These are phyloP conservation scores for Dactylellina parvicollis DNA, from an alignment of 2,329 filamentous ascomycete genomes.

Conservation along the genomic window DNA sequence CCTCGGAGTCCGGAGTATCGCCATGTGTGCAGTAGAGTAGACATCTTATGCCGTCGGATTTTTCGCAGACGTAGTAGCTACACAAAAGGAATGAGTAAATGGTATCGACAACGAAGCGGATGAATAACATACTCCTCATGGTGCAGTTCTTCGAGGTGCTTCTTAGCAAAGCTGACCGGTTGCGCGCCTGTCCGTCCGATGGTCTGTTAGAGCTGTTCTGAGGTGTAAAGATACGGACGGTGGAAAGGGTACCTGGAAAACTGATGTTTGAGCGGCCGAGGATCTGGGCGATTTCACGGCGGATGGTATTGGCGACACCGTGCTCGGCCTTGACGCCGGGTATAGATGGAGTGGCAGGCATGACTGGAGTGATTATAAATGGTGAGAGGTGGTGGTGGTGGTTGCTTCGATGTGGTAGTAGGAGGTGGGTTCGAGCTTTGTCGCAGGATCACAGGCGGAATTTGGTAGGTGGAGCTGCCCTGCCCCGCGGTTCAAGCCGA, in stretches of 20 bases:
- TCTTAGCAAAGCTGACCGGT: slow-evolving; percentile 86
- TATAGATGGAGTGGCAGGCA: slow-evolving; percentile 61
- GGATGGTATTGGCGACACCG: slow-evolving; percentile 71
- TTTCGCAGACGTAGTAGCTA: slow-evolving; percentile 96
- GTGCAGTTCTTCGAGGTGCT: slow-evolving; percentile 83
- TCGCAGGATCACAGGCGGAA: too few relatives aligned
- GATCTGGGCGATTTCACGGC: slow-evolving; percentile 77
- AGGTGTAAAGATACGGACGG: background rate
- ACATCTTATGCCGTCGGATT: slow-evolving; percentile 95
- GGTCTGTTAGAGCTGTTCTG: slow-evolving; percentile 1
- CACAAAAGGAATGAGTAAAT: background rate
- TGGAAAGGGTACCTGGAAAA: slow-evolving; percentile 73
- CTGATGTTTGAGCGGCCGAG: slow-evolving; percentile 73
- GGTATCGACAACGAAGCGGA: background rate
- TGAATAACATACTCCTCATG: slow-evolving; percentile 72
- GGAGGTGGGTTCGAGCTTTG: too few relatives aligned
- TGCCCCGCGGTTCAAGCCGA: slow-evolving; percentile 28
- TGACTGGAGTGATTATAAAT: background rate
- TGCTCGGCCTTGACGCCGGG: slow-evolving; percentile 74
- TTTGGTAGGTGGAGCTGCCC: background rate
- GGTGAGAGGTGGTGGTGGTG: background rate
- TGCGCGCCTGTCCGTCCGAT: slow-evolving; percentile 70
- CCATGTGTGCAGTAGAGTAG: slow-evolving; percentile 86
- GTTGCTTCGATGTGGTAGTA: background rate
- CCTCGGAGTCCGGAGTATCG: slow-evolving; percentile 69